Conservation (phyloP, 805 yeast genomes). For the Brettanomyces bruxellensis region DNA sequence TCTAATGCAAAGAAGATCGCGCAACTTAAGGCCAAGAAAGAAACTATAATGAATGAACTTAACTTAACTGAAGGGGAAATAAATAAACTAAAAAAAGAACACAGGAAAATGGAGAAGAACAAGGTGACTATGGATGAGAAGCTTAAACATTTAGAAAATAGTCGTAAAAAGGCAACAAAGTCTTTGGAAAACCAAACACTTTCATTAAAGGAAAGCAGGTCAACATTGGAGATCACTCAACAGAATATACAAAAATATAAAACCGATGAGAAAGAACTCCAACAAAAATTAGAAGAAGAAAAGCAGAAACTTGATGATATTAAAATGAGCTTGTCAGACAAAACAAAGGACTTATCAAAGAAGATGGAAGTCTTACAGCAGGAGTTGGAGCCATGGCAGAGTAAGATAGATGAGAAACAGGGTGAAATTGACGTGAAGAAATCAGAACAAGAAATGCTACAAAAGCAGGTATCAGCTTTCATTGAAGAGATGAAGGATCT, state of each 20-base stretch:
- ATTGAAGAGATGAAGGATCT: constrained; percentile 36
- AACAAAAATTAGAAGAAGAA: constrained; percentile 40
- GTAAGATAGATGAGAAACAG: constrained; percentile 51
- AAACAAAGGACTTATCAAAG: constrained; percentile 59
- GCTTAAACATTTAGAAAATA: constrained; percentile 52
- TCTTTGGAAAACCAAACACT: constrained; percentile 38
- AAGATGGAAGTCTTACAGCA: constrained; percentile 57
- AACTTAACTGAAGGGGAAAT: constrained; percentile 19
- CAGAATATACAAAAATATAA: constrained; percentile 36
- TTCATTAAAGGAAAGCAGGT: constrained; percentile 34
- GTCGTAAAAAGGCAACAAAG: constrained; percentile 51
- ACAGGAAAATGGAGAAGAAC: constrained; percentile 41
- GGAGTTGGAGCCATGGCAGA: constrained; percentile 77
- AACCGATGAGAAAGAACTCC: constrained; percentile 36
- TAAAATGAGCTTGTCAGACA: constrained; percentile 56
- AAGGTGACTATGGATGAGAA: constrained; percentile 71
- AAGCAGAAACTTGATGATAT: constrained; percentile 51
- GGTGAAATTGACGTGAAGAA: constrained; percentile 56
- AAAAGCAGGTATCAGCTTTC: constrained; percentile 34
- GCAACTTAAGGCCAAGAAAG: constrained; percentile 22
- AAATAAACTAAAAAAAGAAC: constrained; percentile 25
- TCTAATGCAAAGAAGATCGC: constrained; percentile 31
- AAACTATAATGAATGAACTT: constrained; percentile 12
- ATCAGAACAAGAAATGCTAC: constrained; percentile 54
- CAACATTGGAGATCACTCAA: constrained; percentile 36